A percentile compares a stretch with the other conserved stretches of the same genome.
Evolutionary conservation across 345 rosid species (phyloP).

Genomic region (Garcia nutans): DNA sequence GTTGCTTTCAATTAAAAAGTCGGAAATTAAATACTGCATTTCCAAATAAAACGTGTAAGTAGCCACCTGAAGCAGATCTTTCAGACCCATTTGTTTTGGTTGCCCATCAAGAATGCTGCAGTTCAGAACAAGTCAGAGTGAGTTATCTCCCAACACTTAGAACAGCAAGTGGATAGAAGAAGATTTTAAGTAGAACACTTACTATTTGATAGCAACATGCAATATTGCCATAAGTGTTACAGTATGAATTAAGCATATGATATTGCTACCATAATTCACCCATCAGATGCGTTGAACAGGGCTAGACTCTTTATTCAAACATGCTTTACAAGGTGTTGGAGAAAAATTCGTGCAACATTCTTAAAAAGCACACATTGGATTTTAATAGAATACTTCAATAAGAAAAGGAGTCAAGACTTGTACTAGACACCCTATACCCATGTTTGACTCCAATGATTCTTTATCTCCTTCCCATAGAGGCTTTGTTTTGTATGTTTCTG

Average conservation of each 20-base stretch:
- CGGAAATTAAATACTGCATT: background rate
- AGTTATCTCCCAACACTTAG: background rate
- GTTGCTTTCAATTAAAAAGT: background rate
- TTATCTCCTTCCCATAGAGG: no score
- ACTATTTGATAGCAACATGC: no score
- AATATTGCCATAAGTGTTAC: background rate
- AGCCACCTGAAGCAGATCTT: slow-evolving; percentile 85
- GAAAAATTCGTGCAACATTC: background rate
- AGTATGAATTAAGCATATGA: background rate
- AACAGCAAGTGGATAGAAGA: background rate
- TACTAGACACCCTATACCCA: no score
- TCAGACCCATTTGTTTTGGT: slow-evolving; percentile 88
- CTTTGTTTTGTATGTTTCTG: no score
- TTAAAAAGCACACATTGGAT: background rate
- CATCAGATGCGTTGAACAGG: background rate
- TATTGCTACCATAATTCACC: background rate
- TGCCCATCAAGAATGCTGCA: slow-evolving; percentile 81
- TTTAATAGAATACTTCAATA: no score
- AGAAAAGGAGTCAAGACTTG: no score
- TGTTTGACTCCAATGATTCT: no score
- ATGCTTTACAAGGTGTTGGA: background rate
- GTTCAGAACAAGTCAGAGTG: slow-evolving; percentile 21
- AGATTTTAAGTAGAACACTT: background rate
- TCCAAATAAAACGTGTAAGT: background rate
- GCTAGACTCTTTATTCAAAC: background rate